Percentiles rank a stretch among this genome's conserved stretches.
Evolutionary conservation across 169 alveolate species (phyloP).

Genomic region (Perkinsus olseni): DNA sequence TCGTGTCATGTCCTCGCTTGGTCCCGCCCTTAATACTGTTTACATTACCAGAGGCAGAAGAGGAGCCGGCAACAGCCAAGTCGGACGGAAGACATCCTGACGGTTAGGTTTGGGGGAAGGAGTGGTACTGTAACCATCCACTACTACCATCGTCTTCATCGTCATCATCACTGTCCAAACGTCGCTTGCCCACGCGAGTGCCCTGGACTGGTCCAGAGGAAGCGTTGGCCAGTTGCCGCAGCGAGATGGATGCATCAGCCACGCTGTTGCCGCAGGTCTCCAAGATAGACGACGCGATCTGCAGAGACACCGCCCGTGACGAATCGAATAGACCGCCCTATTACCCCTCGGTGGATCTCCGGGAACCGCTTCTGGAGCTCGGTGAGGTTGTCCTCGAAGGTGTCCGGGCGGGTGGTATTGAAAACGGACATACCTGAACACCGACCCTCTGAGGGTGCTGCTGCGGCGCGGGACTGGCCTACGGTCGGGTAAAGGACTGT

Average conservation of each 20-base stretch:
- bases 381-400: not conserved
- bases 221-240: not conserved
- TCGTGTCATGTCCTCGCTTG: not conserved
- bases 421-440: not conserved
- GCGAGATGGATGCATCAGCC: not conserved
- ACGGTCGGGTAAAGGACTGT: not conserved
- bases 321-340: too few species aligned
- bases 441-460: too few species aligned
- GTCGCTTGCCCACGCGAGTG: not conserved
- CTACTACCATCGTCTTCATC: not conserved
- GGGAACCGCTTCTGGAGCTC: not conserved
- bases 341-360: not conserved
- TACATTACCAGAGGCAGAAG: not conserved
- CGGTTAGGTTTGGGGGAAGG: not conserved
- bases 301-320: not conserved
- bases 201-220: not conserved
- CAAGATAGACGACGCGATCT: not conserved
- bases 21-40: not conserved
- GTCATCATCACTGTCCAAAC: not conserved
- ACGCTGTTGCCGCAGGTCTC: conserved; percentile 1
- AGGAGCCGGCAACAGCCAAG: not conserved
- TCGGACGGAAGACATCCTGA: not conserved
- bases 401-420: not conserved
- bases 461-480: not conserved
- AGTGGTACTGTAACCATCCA: too few species aligned